phyloP scores from a whole-genome alignment of 768 basidiomycete species.

The Lentinus tigrinus region DNA sequence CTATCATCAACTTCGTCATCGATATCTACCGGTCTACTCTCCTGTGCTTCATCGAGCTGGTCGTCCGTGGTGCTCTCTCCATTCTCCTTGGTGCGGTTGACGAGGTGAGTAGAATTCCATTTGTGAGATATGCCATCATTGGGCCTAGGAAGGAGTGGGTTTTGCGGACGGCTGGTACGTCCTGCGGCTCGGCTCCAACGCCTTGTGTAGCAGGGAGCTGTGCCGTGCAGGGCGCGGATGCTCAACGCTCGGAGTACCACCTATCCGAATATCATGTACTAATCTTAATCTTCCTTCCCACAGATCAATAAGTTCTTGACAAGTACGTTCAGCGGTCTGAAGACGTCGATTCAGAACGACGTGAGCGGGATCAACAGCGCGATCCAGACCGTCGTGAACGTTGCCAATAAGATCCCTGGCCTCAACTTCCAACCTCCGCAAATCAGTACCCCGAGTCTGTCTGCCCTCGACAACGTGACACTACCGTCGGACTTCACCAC shows the following conservation, averaged over 20 bases:
- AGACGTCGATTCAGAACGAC: constrained; percentile 72
- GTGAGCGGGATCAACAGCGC: constrained; percentile 66
- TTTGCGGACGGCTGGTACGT: too few species aligned
- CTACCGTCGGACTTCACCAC: constrained; percentile 78
- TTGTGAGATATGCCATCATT: too few species aligned
- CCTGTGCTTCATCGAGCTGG: constrained; percentile 90
- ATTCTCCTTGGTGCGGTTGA: constrained; percentile 81
- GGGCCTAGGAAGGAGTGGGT: too few species aligned
- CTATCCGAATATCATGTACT: too few species aligned
- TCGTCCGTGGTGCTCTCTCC: constrained; percentile 76
- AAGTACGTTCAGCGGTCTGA: constrained; percentile 54
- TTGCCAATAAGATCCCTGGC: constrained; percentile 56
- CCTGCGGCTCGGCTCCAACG: too few species aligned
- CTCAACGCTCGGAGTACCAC: too few species aligned
- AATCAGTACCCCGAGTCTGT: constrained; percentile 73
- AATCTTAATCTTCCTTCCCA: neutral
- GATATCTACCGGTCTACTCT: constrained; percentile 91
- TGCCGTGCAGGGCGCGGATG: too few species aligned
- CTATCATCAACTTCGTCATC: constrained; percentile 87
- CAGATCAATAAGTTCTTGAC: constrained; percentile 75
- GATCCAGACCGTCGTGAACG: constrained; percentile 58
- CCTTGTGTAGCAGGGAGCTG: too few species aligned
- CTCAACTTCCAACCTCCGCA: constrained; percentile 65
- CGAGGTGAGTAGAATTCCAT: constrained; percentile 53
- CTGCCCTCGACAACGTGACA: constrained; percentile 71